Percentiles rank a stretch among this genome's conserved stretches.
Conservation (phyloP, 1,284 basidiomycete genomes). For the Trametes pubescens region DNA sequence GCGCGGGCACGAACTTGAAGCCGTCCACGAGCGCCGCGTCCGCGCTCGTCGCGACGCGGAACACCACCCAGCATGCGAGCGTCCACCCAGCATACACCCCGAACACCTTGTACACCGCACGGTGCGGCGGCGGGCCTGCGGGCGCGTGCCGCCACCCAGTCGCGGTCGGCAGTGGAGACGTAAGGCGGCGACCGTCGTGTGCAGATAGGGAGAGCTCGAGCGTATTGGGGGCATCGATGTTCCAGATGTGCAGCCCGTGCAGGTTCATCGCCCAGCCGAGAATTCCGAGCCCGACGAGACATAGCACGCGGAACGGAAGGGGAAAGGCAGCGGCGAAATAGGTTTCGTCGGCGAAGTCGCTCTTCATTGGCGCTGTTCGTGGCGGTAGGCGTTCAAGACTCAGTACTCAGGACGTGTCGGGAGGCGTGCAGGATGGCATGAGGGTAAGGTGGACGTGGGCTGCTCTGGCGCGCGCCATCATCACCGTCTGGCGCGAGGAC, state of each 20-base stretch:
- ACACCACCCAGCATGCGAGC: conserved; percentile 71
- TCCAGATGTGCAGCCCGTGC: conserved; percentile 79
- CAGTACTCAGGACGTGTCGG: conserved; percentile 14
- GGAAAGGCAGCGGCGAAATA: conserved; percentile 47
- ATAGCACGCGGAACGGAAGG: conserved; percentile 48
- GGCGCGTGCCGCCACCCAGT: conserved; percentile 43
- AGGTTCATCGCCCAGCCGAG: conserved; percentile 76
- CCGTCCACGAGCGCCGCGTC: conserved; percentile 69
- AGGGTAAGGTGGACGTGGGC: conserved; percentile 10
- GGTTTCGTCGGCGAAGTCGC: conserved; percentile 32
- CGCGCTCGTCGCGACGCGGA: conserved; percentile 64
- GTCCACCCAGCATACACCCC: conserved; percentile 65
- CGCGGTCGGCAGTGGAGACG: conserved; percentile 45
- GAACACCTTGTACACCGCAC: conserved; percentile 75
- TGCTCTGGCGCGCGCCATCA: conserved; percentile 7
- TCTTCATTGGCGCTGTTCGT: conserved; percentile 25
- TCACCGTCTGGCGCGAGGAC: conserved; percentile 7
- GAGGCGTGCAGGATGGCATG: conserved; percentile 13
- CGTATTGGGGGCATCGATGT: conserved; percentile 75
- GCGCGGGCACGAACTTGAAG: conserved; percentile 78
- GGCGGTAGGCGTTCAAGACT: too few species aligned
- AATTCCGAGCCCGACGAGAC: conserved; percentile 51
- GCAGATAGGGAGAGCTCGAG: conserved; percentile 63
- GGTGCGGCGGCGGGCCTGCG: conserved; percentile 55
- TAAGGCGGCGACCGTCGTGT: conserved; percentile 39